These are phyloP conservation scores for Trametes coccinea DNA, from an alignment of 768 basidiomycete species.

Conservation along the genomic window DNA sequence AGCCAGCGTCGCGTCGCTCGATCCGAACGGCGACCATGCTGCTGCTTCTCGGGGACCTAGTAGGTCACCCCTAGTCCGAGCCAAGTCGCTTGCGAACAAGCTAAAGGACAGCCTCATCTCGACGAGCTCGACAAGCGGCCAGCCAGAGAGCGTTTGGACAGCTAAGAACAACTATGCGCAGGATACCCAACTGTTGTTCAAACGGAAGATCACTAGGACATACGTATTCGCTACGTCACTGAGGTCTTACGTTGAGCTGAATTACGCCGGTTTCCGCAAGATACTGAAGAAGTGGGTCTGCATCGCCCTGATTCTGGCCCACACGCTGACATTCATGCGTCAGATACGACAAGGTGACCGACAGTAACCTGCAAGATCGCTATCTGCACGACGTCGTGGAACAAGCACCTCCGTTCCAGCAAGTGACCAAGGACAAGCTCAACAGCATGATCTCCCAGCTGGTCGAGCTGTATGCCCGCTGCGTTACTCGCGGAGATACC, in stretches of 20 bases:
- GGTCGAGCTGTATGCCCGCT: constrained; percentile 77
- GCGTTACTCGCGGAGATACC: constrained; percentile 75
- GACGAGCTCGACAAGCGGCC: constrained; percentile 36
- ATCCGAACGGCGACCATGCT: constrained; percentile 20
- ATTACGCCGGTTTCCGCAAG: constrained; percentile 92
- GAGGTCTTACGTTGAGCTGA: constrained; percentile 86
- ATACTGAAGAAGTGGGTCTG: constrained; percentile 84
- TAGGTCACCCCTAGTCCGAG: constrained; percentile 38
- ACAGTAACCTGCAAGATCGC: constrained; percentile 73
- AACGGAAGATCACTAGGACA: constrained; percentile 81
- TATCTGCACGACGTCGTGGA: constrained; percentile 78
- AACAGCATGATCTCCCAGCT: constrained; percentile 59
- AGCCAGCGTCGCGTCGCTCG: constrained; percentile 38
- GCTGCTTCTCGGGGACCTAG: constrained; percentile 25
- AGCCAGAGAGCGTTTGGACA: constrained; percentile 68
- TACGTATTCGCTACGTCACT: constrained; percentile 78
- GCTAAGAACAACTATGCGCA: constrained; percentile 77
- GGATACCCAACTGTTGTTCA: constrained; percentile 83
- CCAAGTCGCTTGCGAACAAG: constrained; percentile 45
- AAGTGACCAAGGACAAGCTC: constrained; percentile 60
- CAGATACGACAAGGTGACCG: constrained; percentile 94
- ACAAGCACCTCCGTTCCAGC: constrained; percentile 64
- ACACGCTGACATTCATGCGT: background rate
- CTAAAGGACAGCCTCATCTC: constrained; percentile 50
- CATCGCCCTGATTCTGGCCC: background rate